Conservation (phyloP, 2,329 filamentous ascomycete species). For the Dactylella cylindrospora region DNA sequence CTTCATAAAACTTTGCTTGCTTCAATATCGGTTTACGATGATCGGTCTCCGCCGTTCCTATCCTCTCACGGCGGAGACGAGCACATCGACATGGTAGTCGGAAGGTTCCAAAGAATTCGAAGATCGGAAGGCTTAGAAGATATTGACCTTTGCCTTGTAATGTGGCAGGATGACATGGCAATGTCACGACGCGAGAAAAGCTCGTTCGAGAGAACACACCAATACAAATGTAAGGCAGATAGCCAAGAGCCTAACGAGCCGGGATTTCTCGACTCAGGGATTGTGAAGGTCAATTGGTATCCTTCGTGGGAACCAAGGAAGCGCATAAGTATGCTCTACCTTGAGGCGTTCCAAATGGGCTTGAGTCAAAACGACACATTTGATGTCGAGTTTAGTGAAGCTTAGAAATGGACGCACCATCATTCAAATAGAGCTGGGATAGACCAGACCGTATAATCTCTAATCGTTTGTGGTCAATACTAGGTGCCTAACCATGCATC, state of each 20-base stretch:
- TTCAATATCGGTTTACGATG: neutral
- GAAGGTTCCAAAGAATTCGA: conserved; percentile 2
- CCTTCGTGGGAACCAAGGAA: conserved; percentile 3
- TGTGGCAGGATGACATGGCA: conserved; percentile 14
- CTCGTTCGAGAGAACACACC: neutral
- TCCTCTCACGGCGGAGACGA: neutral
- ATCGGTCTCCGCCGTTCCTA: neutral
- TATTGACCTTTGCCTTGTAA: conserved; percentile 4
- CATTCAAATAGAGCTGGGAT: too few species aligned
- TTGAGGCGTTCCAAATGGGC: too few species aligned
- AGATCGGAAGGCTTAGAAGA: neutral
- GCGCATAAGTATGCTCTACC: too few species aligned
- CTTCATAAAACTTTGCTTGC: conserved; percentile 23
- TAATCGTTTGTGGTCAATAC: too few species aligned
- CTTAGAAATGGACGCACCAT: too few species aligned
- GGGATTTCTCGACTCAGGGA: too few species aligned
- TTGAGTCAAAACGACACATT: too few species aligned
- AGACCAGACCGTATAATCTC: too few species aligned
- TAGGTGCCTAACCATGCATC: too few species aligned
- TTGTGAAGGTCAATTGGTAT: neutral
- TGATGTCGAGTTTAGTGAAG: too few species aligned
- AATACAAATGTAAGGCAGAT: conserved; percentile 2
- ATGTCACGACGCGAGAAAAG: conserved; percentile 8
- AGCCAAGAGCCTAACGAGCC: neutral
- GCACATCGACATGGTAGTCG: conserved; percentile 1